Percentiles rank a stretch among this genome's conserved stretches.
Conservation (phyloP, 257 asterid genomes). For the Solanum piurae region DNA sequence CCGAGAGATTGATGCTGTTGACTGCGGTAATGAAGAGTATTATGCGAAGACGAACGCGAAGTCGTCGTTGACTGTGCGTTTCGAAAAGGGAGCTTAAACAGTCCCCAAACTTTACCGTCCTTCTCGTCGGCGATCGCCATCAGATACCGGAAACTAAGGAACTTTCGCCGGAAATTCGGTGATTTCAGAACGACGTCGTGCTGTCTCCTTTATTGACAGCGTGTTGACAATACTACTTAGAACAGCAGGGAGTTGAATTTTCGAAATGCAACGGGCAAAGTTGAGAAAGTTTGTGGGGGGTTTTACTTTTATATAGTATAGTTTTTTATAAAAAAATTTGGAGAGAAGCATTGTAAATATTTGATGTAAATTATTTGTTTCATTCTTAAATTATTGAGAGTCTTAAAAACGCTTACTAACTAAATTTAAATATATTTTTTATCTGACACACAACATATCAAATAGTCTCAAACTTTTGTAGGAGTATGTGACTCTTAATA, state of each 20-base stretch:
- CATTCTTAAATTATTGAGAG: not conserved
- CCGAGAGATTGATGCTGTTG: constrained; percentile 12
- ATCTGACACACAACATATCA: no score
- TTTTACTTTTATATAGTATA: not conserved
- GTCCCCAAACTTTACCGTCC: constrained; percentile 68
- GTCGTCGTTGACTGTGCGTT: constrained; percentile 33
- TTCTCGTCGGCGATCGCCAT: constrained; percentile 72
- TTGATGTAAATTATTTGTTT: no score
- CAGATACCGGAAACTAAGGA: constrained; percentile 20
- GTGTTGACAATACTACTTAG: not conserved
- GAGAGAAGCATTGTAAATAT: not conserved
- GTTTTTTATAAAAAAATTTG: not conserved
- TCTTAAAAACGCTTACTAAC: fast-evolving
- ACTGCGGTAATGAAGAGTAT: constrained; percentile 2
- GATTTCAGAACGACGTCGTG: not conserved
- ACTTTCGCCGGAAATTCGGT: constrained; percentile 10
- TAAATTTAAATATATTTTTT: no score
- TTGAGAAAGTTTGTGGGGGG: not conserved
- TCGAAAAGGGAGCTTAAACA: constrained; percentile 75
- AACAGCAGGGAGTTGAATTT: not conserved
- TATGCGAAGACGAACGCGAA: not conserved
- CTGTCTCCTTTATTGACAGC: not conserved
- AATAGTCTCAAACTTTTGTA: no score
- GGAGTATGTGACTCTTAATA: no score
- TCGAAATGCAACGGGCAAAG: constrained; percentile 1